Evolutionary conservation across 192 early-diverging fungal species (phyloP), one percentile per base, ranked within the genome.

Genomic region (Martensiomyces pterosporus): DNA sequence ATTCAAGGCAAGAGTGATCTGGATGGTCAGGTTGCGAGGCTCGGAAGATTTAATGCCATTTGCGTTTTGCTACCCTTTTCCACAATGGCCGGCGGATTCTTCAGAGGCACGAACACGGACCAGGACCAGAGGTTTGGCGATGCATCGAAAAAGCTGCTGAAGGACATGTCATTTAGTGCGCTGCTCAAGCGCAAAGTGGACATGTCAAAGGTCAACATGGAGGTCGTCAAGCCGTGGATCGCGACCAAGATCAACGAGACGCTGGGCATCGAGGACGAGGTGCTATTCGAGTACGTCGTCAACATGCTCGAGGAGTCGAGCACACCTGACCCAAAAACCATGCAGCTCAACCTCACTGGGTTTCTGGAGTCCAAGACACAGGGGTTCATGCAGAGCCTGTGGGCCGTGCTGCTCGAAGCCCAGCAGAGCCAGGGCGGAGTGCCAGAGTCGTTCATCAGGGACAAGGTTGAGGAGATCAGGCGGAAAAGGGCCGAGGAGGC

Each of bases 301-400:
- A 83, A 84, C 23, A 77, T 93, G 66, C 75, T 98, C 24, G 86
- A 95, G 50, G 83, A 83, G 19, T 52, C 50, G 13, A 42, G 87
- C 79, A 78, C 67, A 3, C 82, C 86, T 9, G 95, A 98, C 68
- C 90, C 93, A 32, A 86, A 84, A 49, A 55, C 78, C 15, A 91
- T 99, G 78, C 96, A 99, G 65, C 92, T 97, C 47, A 91, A 91
- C 52, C 75, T 99, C 8, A 93, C 92, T 2, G 93, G 93, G 9
- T 99, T 99, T 50, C 68, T 99, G 16, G 91, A 93, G 55, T 77
- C 75, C 16, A 91, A 89, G 24, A 77, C 96, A 4, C 72, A 76
- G 24, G 62, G 47, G 4, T 97, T 99, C 69, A 85, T 97, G 56
- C 74, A 82, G 27, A 85, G 87, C 47, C 79, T 99, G 10, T 99